Conservation (phyloP, 2,329 filamentous ascomycete genomes). For the Hypoxylon sp. region DNA sequence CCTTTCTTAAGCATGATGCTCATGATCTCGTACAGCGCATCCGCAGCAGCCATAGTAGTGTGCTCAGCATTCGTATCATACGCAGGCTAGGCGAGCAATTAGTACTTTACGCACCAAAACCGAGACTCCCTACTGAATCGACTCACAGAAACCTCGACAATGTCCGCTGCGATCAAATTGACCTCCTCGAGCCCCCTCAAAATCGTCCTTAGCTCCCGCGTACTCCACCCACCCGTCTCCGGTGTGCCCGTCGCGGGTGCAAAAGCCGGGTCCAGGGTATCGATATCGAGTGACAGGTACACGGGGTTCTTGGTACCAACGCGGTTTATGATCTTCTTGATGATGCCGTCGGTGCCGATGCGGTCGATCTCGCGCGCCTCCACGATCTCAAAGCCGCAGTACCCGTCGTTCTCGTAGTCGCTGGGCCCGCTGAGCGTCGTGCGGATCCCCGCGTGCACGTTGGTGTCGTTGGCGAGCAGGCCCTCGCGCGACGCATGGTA, state of each 20-base stretch:
- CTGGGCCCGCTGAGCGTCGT: constrained; percentile 84
- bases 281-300: constrained; percentile 88
- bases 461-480: constrained; percentile 83
- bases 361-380: constrained; percentile 74
- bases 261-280: constrained; percentile 88
- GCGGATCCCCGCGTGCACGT: constrained; percentile 89
- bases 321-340: constrained; percentile 81
- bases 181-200: constrained; percentile 77
- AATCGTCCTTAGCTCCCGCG: constrained; percentile 79
- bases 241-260: constrained; percentile 82
- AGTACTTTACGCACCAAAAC: neutral
- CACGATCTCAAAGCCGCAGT: constrained; percentile 86
- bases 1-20: constrained; percentile 82
- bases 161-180: constrained; percentile 78
- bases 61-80: constrained; percentile 76
- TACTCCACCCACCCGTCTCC: constrained; percentile 83
- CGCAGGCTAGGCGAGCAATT: constrained; percentile 59
- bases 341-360: constrained; percentile 76
- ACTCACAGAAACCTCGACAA: constrained; percentile 77
- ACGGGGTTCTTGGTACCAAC: constrained; percentile 83
- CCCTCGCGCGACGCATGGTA: constrained; percentile 86
- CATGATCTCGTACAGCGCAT: constrained; percentile 79
- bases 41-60: constrained; percentile 70
- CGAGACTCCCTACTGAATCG: neutral
- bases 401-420: constrained; percentile 89